These are phyloP conservation scores for Mortierella sp. DNA, from an alignment of 371 early-diverging fungal genomes.

Conservation along the genomic window DNA sequence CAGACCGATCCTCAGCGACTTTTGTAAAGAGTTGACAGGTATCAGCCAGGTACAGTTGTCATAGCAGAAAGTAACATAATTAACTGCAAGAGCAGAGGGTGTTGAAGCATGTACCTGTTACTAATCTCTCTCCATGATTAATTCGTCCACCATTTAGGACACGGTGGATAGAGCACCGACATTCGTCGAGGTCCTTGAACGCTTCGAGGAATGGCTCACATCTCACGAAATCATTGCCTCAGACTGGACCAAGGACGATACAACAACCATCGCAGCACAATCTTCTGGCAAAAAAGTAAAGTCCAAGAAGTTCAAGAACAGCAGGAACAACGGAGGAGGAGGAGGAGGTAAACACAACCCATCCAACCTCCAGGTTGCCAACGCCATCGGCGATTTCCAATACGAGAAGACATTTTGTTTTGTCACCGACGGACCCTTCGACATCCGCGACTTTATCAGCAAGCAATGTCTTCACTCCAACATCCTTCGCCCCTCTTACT, in stretches of 20 bases:
- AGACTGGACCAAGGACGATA: slow-evolving; percentile 7
- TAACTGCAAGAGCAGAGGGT: background rate
- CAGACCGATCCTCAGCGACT: slow-evolving; percentile 76
- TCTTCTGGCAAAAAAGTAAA: slow-evolving; percentile 59
- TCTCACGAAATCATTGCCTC: slow-evolving; percentile 57
- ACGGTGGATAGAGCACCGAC: slow-evolving; percentile 74
- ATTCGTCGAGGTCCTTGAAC: slow-evolving; percentile 68
- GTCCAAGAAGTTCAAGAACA: slow-evolving; percentile 44
- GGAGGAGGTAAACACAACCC: slow-evolving; percentile 11
- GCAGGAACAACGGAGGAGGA: background rate
- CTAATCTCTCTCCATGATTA: background rate
- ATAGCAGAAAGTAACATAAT: background rate
- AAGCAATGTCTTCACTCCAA: slow-evolving; percentile 71
- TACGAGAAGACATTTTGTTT: slow-evolving; percentile 50
- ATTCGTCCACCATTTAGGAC: slow-evolving; percentile 46
- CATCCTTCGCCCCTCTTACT: slow-evolving; percentile 64
- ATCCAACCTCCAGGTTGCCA: slow-evolving; percentile 16
- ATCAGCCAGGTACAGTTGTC: slow-evolving; percentile 65
- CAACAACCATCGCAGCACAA: background rate
- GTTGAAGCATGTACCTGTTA: background rate
- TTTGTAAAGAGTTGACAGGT: slow-evolving; percentile 83
- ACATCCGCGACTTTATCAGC: slow-evolving; percentile 83
- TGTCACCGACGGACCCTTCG: slow-evolving; percentile 83
- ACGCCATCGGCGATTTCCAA: slow-evolving; percentile 25
- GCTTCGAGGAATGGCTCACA: slow-evolving; percentile 56